Evolutionary conservation across 352 stramenopile species (phyloP).

Genomic region (Globisporangium middletonii): DNA sequence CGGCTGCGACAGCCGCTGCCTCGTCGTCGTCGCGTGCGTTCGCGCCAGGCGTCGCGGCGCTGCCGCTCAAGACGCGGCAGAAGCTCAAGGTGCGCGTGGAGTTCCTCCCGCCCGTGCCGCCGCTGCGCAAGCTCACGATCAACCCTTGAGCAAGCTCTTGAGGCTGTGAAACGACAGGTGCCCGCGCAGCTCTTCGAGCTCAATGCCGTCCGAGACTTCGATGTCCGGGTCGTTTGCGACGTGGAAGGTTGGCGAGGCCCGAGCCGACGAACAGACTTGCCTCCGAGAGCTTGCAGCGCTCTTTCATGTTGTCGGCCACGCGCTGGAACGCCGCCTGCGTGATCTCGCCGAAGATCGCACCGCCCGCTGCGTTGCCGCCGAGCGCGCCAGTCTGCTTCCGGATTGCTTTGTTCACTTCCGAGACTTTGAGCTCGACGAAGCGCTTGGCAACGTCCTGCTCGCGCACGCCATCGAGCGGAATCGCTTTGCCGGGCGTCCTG

Average conservation of each 20-base stretch:
- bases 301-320: conserved; percentile 93
- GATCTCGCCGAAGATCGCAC: conserved; percentile 98
- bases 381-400: conserved; percentile 92
- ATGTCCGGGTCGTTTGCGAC: conserved; percentile 94
- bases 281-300: conserved; percentile 85
- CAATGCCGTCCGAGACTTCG: conserved; percentile 93
- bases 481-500: conserved; percentile 67
- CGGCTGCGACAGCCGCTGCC: background rate
- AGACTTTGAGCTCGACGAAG: conserved; percentile 81
- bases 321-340: conserved; percentile 96
- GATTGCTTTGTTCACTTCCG: conserved; percentile 90
- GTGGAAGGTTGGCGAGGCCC: conserved; percentile 97
- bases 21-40: conserved; percentile 3
- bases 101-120: conserved; percentile 83
- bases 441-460: conserved; percentile 62
- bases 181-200: conserved; percentile 94
- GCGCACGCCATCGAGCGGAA: conserved; percentile 43
- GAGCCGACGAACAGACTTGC: conserved; percentile 94
- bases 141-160: conserved; percentile 66
- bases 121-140: conserved; percentile 20
- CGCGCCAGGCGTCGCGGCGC: conserved; percentile 14
- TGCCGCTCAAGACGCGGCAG: conserved; percentile 27
- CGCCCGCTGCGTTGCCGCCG: conserved; percentile 92
- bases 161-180: conserved; percentile 93
- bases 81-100: conserved; percentile 87